Percentiles rank a stretch among this genome's conserved stretches.
Evolutionary conservation across 768 basidiomycete genomes (phyloP).

Genomic region (Auriscalpium vulgare): DNA sequence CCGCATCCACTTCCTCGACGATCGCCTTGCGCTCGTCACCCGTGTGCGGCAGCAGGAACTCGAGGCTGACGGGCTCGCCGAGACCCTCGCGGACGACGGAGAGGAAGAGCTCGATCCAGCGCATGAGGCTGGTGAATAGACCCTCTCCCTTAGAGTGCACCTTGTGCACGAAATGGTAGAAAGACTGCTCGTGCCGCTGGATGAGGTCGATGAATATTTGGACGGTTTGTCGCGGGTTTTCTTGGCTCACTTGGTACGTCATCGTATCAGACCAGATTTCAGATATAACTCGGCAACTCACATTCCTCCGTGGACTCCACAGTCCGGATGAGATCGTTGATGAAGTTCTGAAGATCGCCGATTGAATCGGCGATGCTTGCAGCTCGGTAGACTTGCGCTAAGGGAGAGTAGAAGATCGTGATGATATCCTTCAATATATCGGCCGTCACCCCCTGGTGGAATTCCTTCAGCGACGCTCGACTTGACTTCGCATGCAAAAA

Average conservation of each 20-base stretch:
- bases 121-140: conserved; percentile 90
- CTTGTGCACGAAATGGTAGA: conserved; percentile 97
- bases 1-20: conserved; percentile 78
- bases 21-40: conserved; percentile 71
- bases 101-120: conserved; percentile 94
- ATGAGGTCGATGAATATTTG: conserved; percentile 92
- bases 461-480: background rate
- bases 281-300: conserved; percentile 31
- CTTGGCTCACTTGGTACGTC: conserved; percentile 54
- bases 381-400: conserved; percentile 95
- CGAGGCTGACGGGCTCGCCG: conserved; percentile 65
- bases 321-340: conserved; percentile 91
- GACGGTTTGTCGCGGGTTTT: conserved; percentile 80
- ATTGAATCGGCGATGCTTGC: conserved; percentile 95
- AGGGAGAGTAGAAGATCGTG: conserved; percentile 94
- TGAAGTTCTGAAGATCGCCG: conserved; percentile 84
- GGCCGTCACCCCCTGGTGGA: conserved; percentile 79
- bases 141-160: conserved; percentile 95
- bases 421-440: conserved; percentile 97
- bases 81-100: conserved; percentile 86
- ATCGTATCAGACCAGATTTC: background rate
- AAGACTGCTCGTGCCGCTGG: conserved; percentile 88
- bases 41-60: conserved; percentile 81
- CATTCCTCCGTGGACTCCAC: conserved; percentile 88
- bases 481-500: conserved; percentile 1